Base-by-base conservation (phyloP, 352 stramenopile species). In the Pythium sukuiense region DNA sequence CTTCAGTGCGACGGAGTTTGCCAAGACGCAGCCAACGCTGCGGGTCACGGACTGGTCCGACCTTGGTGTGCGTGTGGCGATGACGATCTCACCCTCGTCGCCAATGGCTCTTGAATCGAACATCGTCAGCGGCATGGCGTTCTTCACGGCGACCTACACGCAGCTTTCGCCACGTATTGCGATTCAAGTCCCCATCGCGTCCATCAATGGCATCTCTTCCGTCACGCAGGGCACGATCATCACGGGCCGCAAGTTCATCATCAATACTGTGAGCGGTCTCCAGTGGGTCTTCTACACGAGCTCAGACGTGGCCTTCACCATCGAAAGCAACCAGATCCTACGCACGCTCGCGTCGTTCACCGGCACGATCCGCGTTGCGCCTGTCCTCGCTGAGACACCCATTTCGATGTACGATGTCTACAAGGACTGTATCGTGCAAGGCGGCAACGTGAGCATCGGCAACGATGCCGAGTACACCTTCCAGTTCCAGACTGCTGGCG, bases 61-160 rank as follows among this genome's bases (percentile, higher is more conserved):
- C 57, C 59, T 89, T 3, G 82, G 85, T 12, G 85, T 90, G 49
- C 80, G 65, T 20, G 69, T 89, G 30, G 67, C 80, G 43, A 80
- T 90, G 48, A 62, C 73, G 32, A 35, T 73, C 0, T 58, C 74
- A 7, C 52, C 60, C 3, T 71, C 67, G 18, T 69, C 71, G 2
- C 58, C 59, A n/a, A 65, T 16, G 26, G 49, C 63, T 5, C 55
- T 94, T 0, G 77, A 82, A 32, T 75, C 76, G 9, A 77, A 58
- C 52, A 70, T 90, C 43, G 79, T 92, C 46, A 89, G 71, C 29
- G 86, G 82, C 43, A 94, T 94, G 86, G 74, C 82, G 27, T 94
- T 80, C 64, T 83, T 91, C 60, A 86, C 77, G 3, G 64, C 77
- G 18, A 85, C 58, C 16, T 92, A 90, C 59, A 59, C 74, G 32